Evolutionary conservation across 2,329 filamentous ascomycete species (phyloP).

Genomic region (Nothophoma quercina): DNA sequence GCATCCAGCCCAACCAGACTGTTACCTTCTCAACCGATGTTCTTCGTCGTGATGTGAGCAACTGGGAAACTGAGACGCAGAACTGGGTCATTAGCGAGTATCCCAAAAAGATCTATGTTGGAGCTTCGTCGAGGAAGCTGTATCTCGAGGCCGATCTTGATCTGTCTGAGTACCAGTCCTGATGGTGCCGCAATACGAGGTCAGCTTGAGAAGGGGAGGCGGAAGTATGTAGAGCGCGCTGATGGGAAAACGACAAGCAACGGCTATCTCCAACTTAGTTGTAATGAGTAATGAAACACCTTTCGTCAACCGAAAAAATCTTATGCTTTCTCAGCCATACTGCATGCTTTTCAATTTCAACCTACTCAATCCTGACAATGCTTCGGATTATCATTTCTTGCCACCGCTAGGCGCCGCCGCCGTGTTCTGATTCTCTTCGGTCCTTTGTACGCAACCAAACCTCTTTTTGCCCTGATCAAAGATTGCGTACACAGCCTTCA

Average conservation of each 20-base stretch:
- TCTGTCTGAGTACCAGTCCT: conserved; percentile 25
- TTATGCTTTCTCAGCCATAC: no score
- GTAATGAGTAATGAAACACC: conserved; percentile 10
- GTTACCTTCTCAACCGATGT: conserved; percentile 72
- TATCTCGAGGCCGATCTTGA: conserved; percentile 52
- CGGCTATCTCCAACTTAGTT: conserved; percentile 5
- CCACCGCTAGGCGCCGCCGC: conserved; percentile 15
- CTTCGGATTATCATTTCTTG: background rate
- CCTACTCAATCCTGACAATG: no score
- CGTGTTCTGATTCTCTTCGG: conserved; percentile 38
- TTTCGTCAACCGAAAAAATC: background rate
- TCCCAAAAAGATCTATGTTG: conserved; percentile 67
- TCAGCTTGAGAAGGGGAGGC: background rate
- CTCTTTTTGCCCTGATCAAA: conserved; percentile 69
- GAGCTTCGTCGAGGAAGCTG: conserved; percentile 65
- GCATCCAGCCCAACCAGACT: conserved; percentile 73
- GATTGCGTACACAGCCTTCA: conserved; percentile 71
- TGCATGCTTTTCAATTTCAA: no score
- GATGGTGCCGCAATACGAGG: background rate
- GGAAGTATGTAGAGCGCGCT: background rate
- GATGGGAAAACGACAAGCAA: background rate
- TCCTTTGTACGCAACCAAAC: conserved; percentile 66
- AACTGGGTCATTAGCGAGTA: conserved; percentile 76
- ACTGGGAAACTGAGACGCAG: conserved; percentile 82
- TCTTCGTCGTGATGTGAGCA: conserved; percentile 82